Evolutionary conservation across 108 stramenopile species (phyloP), one percentile per base, ranked within the genome.

Genomic region (Pseudonitzschia multiseries): DNA sequence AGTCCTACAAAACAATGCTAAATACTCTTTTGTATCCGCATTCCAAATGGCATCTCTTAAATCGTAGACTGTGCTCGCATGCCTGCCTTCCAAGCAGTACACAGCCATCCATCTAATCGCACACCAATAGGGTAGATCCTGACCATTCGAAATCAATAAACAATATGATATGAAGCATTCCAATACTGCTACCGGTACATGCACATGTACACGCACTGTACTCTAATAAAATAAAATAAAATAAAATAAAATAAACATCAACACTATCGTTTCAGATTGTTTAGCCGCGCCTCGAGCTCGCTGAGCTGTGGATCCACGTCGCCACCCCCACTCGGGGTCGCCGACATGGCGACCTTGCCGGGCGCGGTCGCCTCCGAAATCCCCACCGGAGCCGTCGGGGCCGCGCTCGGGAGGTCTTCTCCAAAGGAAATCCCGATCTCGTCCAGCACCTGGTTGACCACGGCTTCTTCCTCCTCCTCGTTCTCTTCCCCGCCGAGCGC

Each of bases 381-480:
- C 31, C 57, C 67, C 12, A 75, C 74, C 56, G 84, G 50, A 27
- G 79, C 82, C 67, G 85, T 42, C 29, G 67, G 71, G n/a, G 92
- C 86, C 21, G 91, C 91, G 70, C 82, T 86, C 17, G 92, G 92
- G 27, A 96, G 70, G 51, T 85, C 86, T 51, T 91, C 89, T 40
- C 77, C 87, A 72, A 96, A 91, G 20, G 79, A 78, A 63, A 96
- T 84, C 15, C 95, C 95, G 74, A 96, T 92, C 77, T 96, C 95
- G 82, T 96, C 95, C 46, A 96, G 70, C 3, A 96, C 95, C 76
- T 93, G 92, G 29, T 74, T 79, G 28, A 96, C 93, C 60, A 97
- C 88, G 46, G 79, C 74, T n/a, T 96, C 96, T 78, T 97, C 93
- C 70, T 96, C 96, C 72, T 97, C 98, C 68, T 89, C 96, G 42